phyloP scores from a whole-genome alignment of 257 asterid species.

The Solanum pimpinellifolium region DNA sequence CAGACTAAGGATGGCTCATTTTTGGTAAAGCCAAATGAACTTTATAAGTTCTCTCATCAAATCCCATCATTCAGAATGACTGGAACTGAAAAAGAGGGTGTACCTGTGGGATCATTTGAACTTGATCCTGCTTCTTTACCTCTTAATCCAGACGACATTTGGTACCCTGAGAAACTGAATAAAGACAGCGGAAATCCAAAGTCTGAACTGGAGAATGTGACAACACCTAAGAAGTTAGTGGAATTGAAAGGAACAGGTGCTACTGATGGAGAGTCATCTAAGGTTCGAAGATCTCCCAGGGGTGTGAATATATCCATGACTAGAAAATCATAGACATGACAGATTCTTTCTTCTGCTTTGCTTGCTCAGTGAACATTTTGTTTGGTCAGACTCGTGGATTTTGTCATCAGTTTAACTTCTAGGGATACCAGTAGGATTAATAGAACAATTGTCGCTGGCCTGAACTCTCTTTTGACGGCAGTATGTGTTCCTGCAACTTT shows the following conservation, averaged over 20 bases:
- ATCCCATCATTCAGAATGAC: constrained; percentile 41
- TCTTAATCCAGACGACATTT: constrained; percentile 29
- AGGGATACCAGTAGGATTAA: background rate
- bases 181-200: background rate
- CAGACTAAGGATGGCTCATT: constrained; percentile 4
- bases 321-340: background rate
- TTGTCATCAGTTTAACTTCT: background rate
- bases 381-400: background rate
- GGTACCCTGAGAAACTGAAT: constrained; percentile 25
- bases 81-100: constrained; percentile 54
- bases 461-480: background rate
- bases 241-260: constrained; percentile 4
- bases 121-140: constrained; percentile 83
- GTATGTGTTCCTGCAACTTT: background rate
- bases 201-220: background rate
- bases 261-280: constrained; percentile 1
- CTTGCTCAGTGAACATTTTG: background rate
- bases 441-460: background rate
- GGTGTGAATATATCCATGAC: background rate
- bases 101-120: constrained; percentile 66
- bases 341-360: background rate
- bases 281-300: constrained; percentile 20
- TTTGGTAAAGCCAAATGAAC: constrained; percentile 26
- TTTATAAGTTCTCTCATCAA: constrained; percentile 52
- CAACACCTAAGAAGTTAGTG: constrained; percentile 6